Conservation (phyloP, 164 flowering plant genomes). For the Tetrastigma voinierianum region DNA sequence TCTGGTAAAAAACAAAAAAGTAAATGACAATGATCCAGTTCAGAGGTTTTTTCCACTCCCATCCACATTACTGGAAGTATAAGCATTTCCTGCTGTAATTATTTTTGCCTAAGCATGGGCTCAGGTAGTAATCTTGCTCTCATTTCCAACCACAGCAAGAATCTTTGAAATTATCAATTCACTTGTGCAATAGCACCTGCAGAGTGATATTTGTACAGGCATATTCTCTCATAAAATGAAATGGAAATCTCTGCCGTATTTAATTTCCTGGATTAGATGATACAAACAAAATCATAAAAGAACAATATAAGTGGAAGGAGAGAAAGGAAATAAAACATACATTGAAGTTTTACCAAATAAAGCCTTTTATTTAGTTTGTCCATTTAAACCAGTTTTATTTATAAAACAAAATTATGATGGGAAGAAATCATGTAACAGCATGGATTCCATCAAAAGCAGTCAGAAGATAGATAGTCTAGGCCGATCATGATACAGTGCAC, state of each 20-base stretch:
- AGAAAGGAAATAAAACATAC: not conserved
- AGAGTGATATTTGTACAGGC: conserved; percentile 78
- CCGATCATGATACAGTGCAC: no score
- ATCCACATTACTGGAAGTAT: no score
- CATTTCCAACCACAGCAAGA: conserved; percentile 58
- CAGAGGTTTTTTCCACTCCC: no score
- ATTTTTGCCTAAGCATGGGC: conserved; percentile 90
- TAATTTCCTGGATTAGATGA: conserved; percentile 54
- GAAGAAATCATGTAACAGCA: no score
- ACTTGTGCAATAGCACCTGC: conserved; percentile 70
- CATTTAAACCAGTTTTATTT: no score
- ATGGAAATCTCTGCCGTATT: conserved; percentile 95
- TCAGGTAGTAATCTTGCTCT: conserved; percentile 81
- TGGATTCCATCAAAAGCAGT: no score
- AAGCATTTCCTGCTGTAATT: conserved; percentile 3
- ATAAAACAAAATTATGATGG: no score
- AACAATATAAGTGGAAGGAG: not conserved
- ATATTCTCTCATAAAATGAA: conserved; percentile 73
- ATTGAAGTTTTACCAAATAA: no score
- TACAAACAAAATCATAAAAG: not conserved
- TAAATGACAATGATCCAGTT: no score
- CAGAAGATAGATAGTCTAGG: no score
- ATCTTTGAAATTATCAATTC: conserved; percentile 71
- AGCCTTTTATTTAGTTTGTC: no score
- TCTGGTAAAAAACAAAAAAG: no score